Conservation (phyloP, 2,329 filamentous ascomycete species). For the Cladosporium oxysporum region DNA sequence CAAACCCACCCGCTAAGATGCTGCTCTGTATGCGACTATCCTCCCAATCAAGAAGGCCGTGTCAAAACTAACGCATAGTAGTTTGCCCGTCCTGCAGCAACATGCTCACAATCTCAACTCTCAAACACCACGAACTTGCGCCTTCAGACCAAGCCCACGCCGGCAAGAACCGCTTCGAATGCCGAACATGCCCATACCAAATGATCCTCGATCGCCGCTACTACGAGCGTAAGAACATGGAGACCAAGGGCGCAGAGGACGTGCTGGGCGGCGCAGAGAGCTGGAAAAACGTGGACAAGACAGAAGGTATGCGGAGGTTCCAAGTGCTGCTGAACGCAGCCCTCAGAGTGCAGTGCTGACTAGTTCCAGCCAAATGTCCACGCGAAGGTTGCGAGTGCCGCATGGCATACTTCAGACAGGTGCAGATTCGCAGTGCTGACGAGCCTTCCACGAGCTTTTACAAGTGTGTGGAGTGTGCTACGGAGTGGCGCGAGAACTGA, state of each 20-base stretch:
- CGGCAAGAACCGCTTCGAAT: slow-evolving; percentile 80
- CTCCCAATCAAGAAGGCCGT: background rate
- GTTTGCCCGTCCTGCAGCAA: slow-evolving; percentile 85
- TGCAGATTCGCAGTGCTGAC: slow-evolving; percentile 96
- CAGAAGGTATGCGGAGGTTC: slow-evolving; percentile 51
- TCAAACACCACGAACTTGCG: slow-evolving; percentile 39
- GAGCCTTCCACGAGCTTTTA: slow-evolving; percentile 98
- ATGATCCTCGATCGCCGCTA: slow-evolving; percentile 77
- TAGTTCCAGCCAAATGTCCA: slow-evolving; percentile 71
- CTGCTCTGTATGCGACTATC: slow-evolving; percentile 4
- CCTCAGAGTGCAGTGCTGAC: slow-evolving; percentile 3
- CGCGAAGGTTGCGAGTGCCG: slow-evolving; percentile 76
- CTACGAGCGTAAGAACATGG: slow-evolving; percentile 78
- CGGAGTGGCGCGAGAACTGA: slow-evolving; percentile 49
- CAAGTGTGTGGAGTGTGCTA: slow-evolving; percentile 57
- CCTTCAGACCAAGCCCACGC: slow-evolving; percentile 42
- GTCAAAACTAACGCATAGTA: slow-evolving; percentile 35
- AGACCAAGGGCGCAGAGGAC: slow-evolving; percentile 83
- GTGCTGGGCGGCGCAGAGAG: slow-evolving; percentile 85
- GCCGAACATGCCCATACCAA: slow-evolving; percentile 92
- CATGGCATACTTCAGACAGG: slow-evolving; percentile 90
- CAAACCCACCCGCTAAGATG: background rate
- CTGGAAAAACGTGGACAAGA: slow-evolving; percentile 90
- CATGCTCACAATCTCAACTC: slow-evolving; percentile 70
- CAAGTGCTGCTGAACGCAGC: background rate